Base-by-base conservation (phyloP, 495 filamentous ascomycete species). In the Aspergillus leporis region DNA sequence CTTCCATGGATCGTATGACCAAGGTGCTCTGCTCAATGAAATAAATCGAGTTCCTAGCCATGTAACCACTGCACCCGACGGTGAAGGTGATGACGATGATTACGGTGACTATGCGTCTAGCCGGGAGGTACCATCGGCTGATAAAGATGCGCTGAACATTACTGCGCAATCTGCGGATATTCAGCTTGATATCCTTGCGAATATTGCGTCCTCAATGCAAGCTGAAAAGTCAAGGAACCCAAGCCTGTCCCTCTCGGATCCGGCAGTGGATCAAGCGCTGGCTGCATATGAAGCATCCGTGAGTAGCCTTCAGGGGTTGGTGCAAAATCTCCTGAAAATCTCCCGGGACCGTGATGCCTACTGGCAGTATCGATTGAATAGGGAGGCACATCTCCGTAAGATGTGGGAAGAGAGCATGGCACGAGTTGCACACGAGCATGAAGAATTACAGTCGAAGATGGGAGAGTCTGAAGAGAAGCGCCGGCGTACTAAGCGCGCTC, bases 341-440 rank as follows among this genome's bases (percentile, higher is more conserved):
- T 92, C 92, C 16, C 84, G 89, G 56, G 94, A 98, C 65, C 88
- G 95, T 28, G 94, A 98, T 72, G 85, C 91, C 0, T 96, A 97
- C 68, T 98, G 94, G 94, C 92, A 97, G 70, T 93, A 94, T 69
- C 86, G 94, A 16, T 81, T 98, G 28, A 92, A 93, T 66, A 87
- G 90, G 36, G 94, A 98, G 72, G 87, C 85, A 32, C 85, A 93
- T 67, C 85, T 97, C 66, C 85, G 94, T 28, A 85, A 89, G 46
- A 87, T 98, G 83, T 98, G 95, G 94, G 94, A 98, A 76, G 95
- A 98, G 61, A 98, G 92, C 74, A 98, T 98, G 94, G 90, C 92
- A 5, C 85, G 88, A 51, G 87, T 98, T 22, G 94, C 92, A 30
- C 85, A 87, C 56, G 94, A 98, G 68, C 94, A 98, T 61, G 95